A percentile compares a stretch with the other conserved stretches of the same genome.
Conservation (phyloP, 2,329 filamentous ascomycete genomes). For the Colletotrichum phormii region DNA sequence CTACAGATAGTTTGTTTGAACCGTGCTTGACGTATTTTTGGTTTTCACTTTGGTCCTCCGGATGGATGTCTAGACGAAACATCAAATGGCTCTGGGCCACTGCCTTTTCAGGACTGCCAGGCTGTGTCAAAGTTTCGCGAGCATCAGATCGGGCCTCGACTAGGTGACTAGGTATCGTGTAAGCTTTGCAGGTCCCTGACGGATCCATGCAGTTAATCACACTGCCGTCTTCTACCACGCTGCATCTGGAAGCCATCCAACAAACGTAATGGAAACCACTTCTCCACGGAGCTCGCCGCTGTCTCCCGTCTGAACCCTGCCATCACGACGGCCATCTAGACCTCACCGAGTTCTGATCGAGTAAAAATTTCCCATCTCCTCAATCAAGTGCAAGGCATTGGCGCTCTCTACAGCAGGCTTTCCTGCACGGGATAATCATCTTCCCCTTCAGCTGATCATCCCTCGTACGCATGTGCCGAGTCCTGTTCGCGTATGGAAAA, state of each 20-base stretch:
- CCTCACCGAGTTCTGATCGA: constrained; percentile 15
- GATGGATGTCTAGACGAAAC: background rate
- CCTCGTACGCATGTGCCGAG: background rate
- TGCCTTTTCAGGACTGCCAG: background rate
- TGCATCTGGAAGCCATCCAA: constrained; percentile 1
- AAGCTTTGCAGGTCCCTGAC: constrained; percentile 30
- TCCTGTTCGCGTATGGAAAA: background rate
- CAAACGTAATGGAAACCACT: constrained; percentile 27
- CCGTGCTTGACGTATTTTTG: background rate
- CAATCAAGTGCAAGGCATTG: background rate
- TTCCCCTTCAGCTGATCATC: background rate
- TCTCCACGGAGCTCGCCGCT: constrained; percentile 28
- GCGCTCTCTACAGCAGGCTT: background rate
- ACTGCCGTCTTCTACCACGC: background rate
- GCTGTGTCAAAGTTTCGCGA: background rate
- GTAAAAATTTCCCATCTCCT: constrained; percentile 18
- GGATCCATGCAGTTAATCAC: constrained; percentile 22
- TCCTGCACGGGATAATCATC: background rate
- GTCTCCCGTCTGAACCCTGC: background rate
- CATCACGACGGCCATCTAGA: background rate
- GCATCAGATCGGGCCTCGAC: constrained; percentile 1
- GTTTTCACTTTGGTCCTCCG: background rate
- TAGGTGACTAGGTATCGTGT: background rate
- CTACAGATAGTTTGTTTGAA: background rate
- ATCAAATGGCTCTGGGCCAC: background rate